Percentiles rank a stretch among this genome's conserved stretches.
Conservation (phyloP, 2,329 filamentous ascomycete genomes). For the Aspergillus alliaceus region DNA sequence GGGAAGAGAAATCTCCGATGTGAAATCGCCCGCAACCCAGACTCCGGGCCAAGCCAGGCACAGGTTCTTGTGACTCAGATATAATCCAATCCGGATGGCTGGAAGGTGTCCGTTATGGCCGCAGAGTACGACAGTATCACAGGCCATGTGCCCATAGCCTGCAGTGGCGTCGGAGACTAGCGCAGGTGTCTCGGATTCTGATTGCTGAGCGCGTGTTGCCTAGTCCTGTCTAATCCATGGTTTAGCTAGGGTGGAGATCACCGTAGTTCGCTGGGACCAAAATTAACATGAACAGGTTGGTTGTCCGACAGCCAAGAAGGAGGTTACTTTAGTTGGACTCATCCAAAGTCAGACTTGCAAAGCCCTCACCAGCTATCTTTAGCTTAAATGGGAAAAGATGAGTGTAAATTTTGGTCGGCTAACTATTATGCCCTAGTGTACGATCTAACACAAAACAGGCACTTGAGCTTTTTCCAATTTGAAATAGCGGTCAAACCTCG, state of each 20-base stretch:
- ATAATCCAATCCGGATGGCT: not conserved
- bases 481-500: not conserved
- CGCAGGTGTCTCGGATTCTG: slow-evolving; percentile 4
- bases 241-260: not conserved
- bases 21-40: not conserved
- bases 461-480: not conserved
- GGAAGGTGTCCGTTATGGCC: not conserved
- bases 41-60: not conserved
- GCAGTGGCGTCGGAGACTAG: slow-evolving; percentile 11
- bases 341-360: not conserved
- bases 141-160: not conserved
- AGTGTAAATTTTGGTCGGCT: not conserved
- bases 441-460: not conserved
- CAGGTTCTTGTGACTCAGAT: not conserved
- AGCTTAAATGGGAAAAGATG: not conserved
- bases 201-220: slow-evolving; percentile 4
- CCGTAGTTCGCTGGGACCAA: not conserved
- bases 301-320: not conserved
- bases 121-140: not conserved
- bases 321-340: not conserved
- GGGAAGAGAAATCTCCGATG: not conserved
- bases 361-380: not conserved
- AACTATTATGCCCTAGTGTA: not conserved
- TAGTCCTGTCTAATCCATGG: slow-evolving; percentile 2
- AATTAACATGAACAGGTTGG: not conserved